Base-by-base conservation (phyloP, 331 rosid genomes). In the Spiraea crenata region DNA sequence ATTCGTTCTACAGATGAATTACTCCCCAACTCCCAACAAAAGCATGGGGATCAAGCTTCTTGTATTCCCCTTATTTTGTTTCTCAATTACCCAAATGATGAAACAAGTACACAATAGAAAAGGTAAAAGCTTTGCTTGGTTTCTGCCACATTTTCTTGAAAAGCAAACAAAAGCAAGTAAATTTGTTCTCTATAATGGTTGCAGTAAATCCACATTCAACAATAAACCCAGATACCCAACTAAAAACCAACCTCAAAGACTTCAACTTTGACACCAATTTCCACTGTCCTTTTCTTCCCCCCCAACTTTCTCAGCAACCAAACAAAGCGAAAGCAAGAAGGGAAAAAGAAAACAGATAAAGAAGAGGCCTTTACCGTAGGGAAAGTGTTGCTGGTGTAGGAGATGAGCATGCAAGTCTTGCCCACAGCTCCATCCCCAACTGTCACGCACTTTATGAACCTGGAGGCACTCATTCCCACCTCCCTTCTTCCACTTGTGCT, bases 391-490 rank as follows among this genome's bases (percentile, higher is more conserved):
- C 96, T 93, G 80, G 98, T 93, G 80, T 93, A 91, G 67, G 99
- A 93, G 77, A 93, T 93, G 65, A 91, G 99, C 99, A 93, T 89
- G 83, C 99, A 93, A 74, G 99, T 93, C 80, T 93, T 90, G 76
- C 99, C 99, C 38, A 93, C 97, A 2, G 97, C 99, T 41, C 99
- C 97, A 49, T 93, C 97, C 44, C 99, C 99, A 0, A 93, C 99
- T 0, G 99, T 93, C 51, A 93, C 99, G 51, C 99, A 93, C 90
- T 93, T 93, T 9, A 93, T 91, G 78, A 91, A 93, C 88, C 92
- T 90, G 4, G 99, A 89, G n/a, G 87, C 97, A 77, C 99, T 93
- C 99, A 93, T 90, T 69, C 44, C 38, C 77, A 52, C 67, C 72
- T 56, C 7, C 70, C 63, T 68, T 67, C 67, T 78, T 61, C 74